Conservation (phyloP, 2,329 filamentous ascomycete species). For the Pyrenochaeta sp. region DNA sequence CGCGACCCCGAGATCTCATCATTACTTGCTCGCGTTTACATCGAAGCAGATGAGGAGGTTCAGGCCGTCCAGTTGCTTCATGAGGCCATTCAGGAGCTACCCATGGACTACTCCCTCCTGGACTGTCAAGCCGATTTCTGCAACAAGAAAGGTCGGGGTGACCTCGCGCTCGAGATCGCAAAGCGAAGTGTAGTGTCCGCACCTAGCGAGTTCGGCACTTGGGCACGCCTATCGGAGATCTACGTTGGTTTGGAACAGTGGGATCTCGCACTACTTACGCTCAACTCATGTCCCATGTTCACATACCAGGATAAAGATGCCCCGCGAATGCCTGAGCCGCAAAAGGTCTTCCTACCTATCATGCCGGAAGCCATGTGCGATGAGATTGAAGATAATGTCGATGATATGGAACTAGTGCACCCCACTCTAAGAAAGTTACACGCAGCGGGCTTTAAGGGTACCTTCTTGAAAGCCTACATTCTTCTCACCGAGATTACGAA, state of each 20-base stretch:
- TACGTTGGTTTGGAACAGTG: conserved; percentile 95
- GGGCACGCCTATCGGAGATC: conserved; percentile 91
- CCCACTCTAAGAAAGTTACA: conserved; percentile 85
- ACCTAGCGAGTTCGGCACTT: conserved; percentile 96
- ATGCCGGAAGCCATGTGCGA: conserved; percentile 89
- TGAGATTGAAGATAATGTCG: conserved; percentile 89
- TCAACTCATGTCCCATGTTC: conserved; percentile 99
- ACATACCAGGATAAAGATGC: conserved; percentile 99
- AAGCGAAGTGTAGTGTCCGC: conserved; percentile 95
- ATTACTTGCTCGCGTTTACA: conserved; percentile 85
- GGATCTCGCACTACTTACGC: conserved; percentile 91
- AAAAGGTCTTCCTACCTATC: conserved; percentile 85
- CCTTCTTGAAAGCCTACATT: conserved; percentile 92
- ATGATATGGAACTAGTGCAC: conserved; percentile 85
- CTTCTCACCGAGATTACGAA: conserved; percentile 95
- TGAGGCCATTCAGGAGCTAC: conserved; percentile 85
- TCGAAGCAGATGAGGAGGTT: conserved; percentile 98
- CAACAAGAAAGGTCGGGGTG: conserved; percentile 84
- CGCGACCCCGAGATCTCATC: conserved; percentile 95
- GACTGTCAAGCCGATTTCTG: conserved; percentile 94
- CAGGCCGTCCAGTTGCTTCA: conserved; percentile 88
- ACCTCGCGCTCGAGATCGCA: conserved; percentile 89
- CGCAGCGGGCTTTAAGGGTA: conserved; percentile 90
- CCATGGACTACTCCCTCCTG: conserved; percentile 97
- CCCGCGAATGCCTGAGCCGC: conserved; percentile 91